Conservation (phyloP, 257 asterid genomes). For the Anisodus acutangulus region DNA sequence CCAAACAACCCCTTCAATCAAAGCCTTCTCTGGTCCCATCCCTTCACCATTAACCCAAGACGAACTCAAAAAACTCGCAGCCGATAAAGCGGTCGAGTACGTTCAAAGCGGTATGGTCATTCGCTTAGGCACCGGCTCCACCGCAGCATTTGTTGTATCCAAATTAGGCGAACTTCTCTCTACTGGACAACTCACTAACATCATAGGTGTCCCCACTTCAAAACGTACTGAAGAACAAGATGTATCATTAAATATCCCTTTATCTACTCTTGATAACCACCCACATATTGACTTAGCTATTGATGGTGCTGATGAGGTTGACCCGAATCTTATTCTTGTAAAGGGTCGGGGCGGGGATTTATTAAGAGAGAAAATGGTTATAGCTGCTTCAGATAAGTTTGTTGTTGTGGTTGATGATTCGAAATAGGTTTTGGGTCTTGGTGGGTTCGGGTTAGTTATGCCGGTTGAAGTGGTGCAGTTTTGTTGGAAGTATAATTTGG, state of each 20-base stretch:
- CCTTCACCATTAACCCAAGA: slow-evolving; percentile 75
- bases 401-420: slow-evolving; percentile 92
- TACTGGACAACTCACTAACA: slow-evolving; percentile 66
- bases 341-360: slow-evolving; percentile 98
- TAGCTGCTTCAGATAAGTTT: slow-evolving; percentile 80
- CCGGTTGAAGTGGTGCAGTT: slow-evolving; percentile 95
- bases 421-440: slow-evolving; percentile 72
- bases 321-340: slow-evolving; percentile 81
- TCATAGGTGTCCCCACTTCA: slow-evolving; percentile 81
- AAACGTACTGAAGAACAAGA: slow-evolving; percentile 83
- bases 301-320: slow-evolving; percentile 96
- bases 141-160: slow-evolving; percentile 95
- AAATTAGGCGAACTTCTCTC: slow-evolving; percentile 77
- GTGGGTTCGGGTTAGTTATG: slow-evolving; percentile 94
- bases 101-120: slow-evolving; percentile 89
- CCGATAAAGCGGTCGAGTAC: slow-evolving; percentile 91
- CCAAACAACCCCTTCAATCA: slow-evolving; percentile 38
- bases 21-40: slow-evolving; percentile 43
- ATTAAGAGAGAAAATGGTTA: slow-evolving; percentile 91
- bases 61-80: slow-evolving; percentile 84
- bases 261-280: slow-evolving; percentile 65
- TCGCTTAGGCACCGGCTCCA: slow-evolving; percentile 96
- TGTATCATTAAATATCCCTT: slow-evolving; percentile 60
- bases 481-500: slow-evolving; percentile 75
- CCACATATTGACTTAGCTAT: slow-evolving; percentile 79